Evolutionary conservation across 1,284 basidiomycete genomes (phyloP).

Genomic region (Sanghuangporus weigelae): DNA sequence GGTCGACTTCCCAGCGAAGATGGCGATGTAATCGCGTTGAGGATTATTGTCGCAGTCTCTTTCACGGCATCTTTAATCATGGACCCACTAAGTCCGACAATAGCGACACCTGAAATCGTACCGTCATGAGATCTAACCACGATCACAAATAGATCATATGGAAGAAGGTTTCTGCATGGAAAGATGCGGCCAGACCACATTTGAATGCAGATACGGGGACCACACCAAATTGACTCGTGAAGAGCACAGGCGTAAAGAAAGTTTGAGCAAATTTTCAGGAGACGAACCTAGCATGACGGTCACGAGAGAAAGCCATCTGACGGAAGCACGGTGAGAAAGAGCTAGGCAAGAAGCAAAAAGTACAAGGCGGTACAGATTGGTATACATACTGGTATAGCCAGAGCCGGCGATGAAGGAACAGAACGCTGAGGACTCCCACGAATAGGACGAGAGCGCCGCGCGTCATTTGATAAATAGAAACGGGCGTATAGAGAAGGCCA

Average conservation of each 20-base stretch:
- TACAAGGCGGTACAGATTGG: conserved; percentile 17
- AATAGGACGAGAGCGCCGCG: conserved; percentile 96
- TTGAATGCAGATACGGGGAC: not conserved
- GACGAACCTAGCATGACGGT: conserved; percentile 63
- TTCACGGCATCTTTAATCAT: conserved; percentile 71
- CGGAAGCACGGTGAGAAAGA: conserved; percentile 14
- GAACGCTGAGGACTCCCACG: conserved; percentile 88
- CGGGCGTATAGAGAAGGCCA: conserved; percentile 91
- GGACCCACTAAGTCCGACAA: conserved; percentile 91
- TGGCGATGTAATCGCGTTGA: conserved; percentile 24
- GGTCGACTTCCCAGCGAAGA: conserved; percentile 20
- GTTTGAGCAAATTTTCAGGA: not conserved
- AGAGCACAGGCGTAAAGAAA: not conserved
- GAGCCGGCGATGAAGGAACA: conserved; percentile 82
- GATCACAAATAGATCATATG: not conserved
- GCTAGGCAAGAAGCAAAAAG: conserved; percentile 17
- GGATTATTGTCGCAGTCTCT: conserved; percentile 27
- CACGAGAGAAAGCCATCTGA: conserved; percentile 85
- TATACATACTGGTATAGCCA: conserved; percentile 70
- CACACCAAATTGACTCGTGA: not conserved
- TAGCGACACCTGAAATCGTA: conserved; percentile 61
- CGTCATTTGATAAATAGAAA: conserved; percentile 98
- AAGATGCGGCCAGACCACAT: not conserved
- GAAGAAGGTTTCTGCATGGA: not conserved
- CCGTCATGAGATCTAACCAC: conserved; percentile 17